Percentiles rank a stretch among this genome's conserved stretches.
Evolutionary conservation across 306 rosid species (phyloP).

Genomic region (Dalbergia oliveri): DNA sequence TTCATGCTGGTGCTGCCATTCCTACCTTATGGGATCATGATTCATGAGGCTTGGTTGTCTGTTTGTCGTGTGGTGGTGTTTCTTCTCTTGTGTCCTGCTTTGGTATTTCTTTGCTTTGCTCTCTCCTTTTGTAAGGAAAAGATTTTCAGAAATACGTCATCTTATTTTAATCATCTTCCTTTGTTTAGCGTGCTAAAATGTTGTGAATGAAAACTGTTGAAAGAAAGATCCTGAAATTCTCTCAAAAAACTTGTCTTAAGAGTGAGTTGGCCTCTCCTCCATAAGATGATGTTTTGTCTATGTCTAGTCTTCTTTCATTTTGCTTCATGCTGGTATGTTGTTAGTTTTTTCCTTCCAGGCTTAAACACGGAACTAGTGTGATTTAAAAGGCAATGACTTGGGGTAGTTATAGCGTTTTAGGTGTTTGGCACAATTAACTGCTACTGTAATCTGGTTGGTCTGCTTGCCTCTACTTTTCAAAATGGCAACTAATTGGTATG

Average conservation of each 20-base stretch:
- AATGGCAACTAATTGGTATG: constrained; percentile 11
- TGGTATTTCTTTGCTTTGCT: constrained; percentile 17
- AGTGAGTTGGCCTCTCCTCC: background rate
- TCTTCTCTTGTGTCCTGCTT: constrained; percentile 5
- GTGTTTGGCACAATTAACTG: background rate
- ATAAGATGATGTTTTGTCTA: background rate
- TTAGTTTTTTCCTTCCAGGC: constrained; percentile 23
- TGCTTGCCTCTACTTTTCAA: constrained; percentile 30
- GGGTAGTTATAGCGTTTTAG: background rate
- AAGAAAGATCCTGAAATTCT: constrained; percentile 13
- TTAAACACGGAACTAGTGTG: constrained; percentile 10
- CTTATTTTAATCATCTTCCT: background rate
- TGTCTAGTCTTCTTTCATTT: constrained; percentile 22
- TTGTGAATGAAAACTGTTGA: background rate
- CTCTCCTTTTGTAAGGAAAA: background rate
- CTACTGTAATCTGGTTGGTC: constrained; percentile 9
- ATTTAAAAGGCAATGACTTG: background rate
- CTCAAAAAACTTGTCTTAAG: constrained; percentile 20
- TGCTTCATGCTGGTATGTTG: constrained; percentile 10
- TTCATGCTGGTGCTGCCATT: background rate
- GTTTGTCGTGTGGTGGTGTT: background rate
- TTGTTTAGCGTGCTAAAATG: constrained; percentile 14
- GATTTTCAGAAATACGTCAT: background rate
- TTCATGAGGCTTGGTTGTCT: background rate
- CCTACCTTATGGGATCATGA: background rate